Conservation (phyloP, 2,329 filamentous ascomycete species). For the Fusarium bulbicola region DNA sequence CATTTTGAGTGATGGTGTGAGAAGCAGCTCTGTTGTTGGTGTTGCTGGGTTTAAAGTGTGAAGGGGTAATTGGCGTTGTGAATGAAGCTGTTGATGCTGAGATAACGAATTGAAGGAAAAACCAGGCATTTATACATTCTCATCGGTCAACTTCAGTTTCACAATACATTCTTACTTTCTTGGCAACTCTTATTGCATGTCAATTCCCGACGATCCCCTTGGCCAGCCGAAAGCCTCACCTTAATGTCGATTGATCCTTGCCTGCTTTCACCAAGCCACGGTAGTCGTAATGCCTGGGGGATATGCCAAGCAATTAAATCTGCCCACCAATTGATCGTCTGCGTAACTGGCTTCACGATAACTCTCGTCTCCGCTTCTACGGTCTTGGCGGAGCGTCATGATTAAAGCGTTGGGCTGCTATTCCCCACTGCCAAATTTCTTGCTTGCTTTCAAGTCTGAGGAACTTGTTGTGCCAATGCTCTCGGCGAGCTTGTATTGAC, state of each 20-base stretch:
- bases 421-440: conserved; percentile 15
- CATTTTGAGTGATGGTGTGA: conserved; percentile 35
- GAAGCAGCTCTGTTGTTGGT: not conserved
- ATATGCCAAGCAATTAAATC: conserved; percentile 9
- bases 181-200: conserved; percentile 1
- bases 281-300: conserved; percentile 21
- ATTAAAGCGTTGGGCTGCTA: not conserved
- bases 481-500: not conserved
- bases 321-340: conserved; percentile 17
- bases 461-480: not conserved
- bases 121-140: conserved; percentile 15
- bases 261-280: conserved; percentile 19
- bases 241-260: not conserved
- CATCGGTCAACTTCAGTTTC: not conserved
- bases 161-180: conserved; percentile 2
- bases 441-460: not conserved
- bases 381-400: conserved; percentile 35
- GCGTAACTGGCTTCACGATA: conserved; percentile 1
- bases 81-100: not conserved
- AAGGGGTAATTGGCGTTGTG: not conserved
- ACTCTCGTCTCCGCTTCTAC: not conserved
- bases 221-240: conserved; percentile 23
- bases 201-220: conserved; percentile 7
- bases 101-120: not conserved
- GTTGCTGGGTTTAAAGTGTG: not conserved